Percentiles rank a stretch among this genome's conserved stretches.
Conservation (phyloP, 192 early-diverging fungal species). For the Linnemannia elongata region DNA sequence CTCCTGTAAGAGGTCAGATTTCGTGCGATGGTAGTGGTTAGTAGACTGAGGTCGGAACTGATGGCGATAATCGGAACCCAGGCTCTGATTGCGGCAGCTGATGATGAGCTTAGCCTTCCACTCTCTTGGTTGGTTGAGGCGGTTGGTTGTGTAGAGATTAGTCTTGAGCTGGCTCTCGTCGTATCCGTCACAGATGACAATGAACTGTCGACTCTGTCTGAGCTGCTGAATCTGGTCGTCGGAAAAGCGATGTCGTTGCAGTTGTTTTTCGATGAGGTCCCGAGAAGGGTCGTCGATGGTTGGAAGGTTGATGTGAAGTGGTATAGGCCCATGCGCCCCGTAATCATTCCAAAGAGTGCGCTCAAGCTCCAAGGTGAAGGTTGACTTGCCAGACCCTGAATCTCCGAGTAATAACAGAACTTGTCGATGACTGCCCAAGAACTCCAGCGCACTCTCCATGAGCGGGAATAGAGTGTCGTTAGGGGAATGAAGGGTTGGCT, state of each 20-base stretch:
- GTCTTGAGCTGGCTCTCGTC: neutral
- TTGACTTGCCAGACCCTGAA: neutral
- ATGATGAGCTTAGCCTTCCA: neutral
- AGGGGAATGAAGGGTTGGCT: no score
- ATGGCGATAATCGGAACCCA: neutral
- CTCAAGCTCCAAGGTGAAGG: neutral
- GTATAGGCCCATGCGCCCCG: neutral
- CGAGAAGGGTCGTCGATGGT: neutral
- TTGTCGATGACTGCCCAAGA: neutral
- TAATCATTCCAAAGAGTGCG: neutral
- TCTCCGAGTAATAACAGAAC: neutral
- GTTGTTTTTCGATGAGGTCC: neutral
- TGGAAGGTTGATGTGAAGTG: neutral
- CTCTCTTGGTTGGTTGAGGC: neutral
- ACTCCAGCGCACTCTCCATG: no score
- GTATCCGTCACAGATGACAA: slow-evolving; percentile 3
- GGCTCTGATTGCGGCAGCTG: neutral
- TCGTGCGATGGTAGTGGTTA: neutral
- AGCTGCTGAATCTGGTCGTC: neutral
- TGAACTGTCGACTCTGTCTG: neutral
- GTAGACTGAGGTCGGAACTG: neutral
- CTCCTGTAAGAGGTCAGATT: neutral
- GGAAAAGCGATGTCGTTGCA: neutral
- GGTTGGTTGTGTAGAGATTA: neutral
- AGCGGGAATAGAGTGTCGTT: no score